Conservation (phyloP, 169 alveolate genomes). For the Babesia gibsoni region DNA sequence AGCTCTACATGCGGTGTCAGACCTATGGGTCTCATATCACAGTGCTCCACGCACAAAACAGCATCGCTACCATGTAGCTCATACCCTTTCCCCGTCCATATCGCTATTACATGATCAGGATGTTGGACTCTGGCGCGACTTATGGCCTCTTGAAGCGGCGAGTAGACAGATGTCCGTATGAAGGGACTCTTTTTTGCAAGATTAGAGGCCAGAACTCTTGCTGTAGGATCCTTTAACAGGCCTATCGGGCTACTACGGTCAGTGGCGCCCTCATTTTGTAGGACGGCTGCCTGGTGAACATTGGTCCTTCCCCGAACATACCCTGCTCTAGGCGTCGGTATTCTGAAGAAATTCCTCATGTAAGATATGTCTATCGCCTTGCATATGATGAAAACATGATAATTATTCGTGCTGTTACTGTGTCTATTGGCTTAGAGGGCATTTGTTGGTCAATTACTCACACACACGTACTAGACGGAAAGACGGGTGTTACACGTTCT, state of each 20-base stretch:
- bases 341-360: too few species aligned
- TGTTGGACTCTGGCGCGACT: slow-evolving; percentile 59
- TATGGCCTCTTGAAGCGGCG: slow-evolving; percentile 46
- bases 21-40: slow-evolving; percentile 27
- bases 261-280: neutral
- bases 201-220: neutral
- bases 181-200: neutral
- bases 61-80: slow-evolving; percentile 75
- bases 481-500: too few species aligned
- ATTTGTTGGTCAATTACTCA: too few species aligned
- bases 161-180: neutral
- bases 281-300: neutral
- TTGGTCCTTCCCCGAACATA: neutral
- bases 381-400: too few species aligned
- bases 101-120: slow-evolving; percentile 57
- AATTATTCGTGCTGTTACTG: too few species aligned
- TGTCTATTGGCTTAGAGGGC: too few species aligned
- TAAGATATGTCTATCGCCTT: too few species aligned
- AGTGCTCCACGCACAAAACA: slow-evolving; percentile 63
- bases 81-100: slow-evolving; percentile 61
- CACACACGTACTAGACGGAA: too few species aligned
- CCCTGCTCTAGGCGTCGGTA: too few species aligned
- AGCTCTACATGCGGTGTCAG: slow-evolving; percentile 41
- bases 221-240: neutral
- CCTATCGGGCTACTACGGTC: neutral